Base-by-base conservation (phyloP, 768 basidiomycete species). In the Phaeotremella fagi region DNA sequence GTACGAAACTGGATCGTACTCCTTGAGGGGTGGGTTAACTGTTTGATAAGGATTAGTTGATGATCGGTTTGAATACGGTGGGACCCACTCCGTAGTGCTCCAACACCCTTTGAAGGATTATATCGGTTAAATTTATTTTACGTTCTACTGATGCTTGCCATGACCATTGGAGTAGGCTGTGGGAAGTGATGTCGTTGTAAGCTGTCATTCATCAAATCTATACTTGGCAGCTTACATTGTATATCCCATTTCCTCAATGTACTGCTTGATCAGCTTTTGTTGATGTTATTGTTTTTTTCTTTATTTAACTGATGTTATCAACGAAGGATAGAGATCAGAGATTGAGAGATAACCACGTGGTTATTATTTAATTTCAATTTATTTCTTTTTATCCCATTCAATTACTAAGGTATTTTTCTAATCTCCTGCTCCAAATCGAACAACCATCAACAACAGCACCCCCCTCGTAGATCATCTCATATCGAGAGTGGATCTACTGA, bases 151-250 rank as follows among this genome's bases (percentile, higher is more conserved):
- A 60, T 14, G 59, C 54, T 0, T 52, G 31, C 44, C 50, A 59
- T 2, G 64, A 50, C 68, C 68, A 70, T 50, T 66, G 64, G 0
- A 66, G 42, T n/a, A 61, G 50, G 11, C 67, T 69, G 27, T 36
- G 31, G 7, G 31, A 33, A 33, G 31, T 33, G 31, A 33, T 7
- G 31, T 16, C n/a, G n/a, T n/a, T n/a, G n/a, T n/a, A n/a, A n/a
- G n/a, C n/a, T n/a, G n/a, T n/a, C n/a, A n/a, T n/a, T n/a, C n/a
- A n/a, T n/a, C n/a, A n/a, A n/a, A n/a, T n/a, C n/a, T n/a, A n/a
- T 35, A n/a, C 11, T n/a, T 9, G n/a, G 33, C 12, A 41, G 22
- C 38, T 41, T 41, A 41, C 38, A 41, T 41, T 7, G 38, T 41
- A 22, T 41, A 41, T 9, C 38, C 38, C 38, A 41, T 41, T 12